Evolutionary conservation across 257 asterid species (phyloP), one percentile per base, ranked within the genome.

Genomic region (Mitragyna speciosa): DNA sequence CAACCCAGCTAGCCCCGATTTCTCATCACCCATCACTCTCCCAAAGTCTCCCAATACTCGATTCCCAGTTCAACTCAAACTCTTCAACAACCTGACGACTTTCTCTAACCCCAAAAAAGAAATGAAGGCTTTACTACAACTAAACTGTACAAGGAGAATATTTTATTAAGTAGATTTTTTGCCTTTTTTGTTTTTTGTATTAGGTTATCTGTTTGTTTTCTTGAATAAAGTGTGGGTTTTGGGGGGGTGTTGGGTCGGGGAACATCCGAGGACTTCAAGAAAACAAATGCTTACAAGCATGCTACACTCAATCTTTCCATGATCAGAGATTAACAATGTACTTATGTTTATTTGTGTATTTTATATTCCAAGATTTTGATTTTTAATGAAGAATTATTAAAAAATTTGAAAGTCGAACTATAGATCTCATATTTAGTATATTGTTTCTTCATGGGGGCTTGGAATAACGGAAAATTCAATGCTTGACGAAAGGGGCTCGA

Each of bases 11-110:
- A 82, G 63, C 71, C 78, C 84, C 72, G 96, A 87, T 88, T 93
- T 91, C 51, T 94, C 98, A 89, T 94, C 97, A 39, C 89, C 96
- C 97, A 91, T 94, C 79, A 7, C 58, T 19, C 81, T 8, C 63
- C 20, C 0, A 63, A 48, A 5, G 26, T 56, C 33, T 20, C 15
- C 48, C 12, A 66, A 33, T 11, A 69, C 52, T 20, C 49, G 41
- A 45, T 63, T 20, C 71, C 70, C 24, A 69, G 24, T 76, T 76
- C 79, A n/a, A 76, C 54, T 3, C 45, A 61, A 56, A 70, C 8
- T 6, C 31, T 9, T 2, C 3, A 36, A 36, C 41, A 36, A n/a
- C 47, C 31, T 5, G 80, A 48, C 9, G 81, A 68, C 58, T n/a
- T 75, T 58, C 26, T 45, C 64, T 58, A 79, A 47, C 28, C 20